Evolutionary conservation across 148 eudicot genomes (phyloP).

Genomic region (Dysphania ambrosioides): DNA sequence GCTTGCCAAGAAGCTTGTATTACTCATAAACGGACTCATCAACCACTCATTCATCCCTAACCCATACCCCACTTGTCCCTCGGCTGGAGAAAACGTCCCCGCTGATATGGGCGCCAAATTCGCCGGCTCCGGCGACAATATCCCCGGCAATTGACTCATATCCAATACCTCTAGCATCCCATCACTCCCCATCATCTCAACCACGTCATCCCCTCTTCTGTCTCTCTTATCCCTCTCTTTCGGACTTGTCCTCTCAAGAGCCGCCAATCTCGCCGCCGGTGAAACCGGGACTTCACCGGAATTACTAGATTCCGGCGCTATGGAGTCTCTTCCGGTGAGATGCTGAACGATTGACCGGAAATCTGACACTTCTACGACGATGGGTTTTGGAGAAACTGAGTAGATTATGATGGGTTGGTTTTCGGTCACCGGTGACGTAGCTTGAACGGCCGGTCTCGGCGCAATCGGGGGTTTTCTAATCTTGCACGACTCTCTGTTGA

Average conservation of each 20-base stretch:
- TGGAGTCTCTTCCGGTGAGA: conserved; percentile 49
- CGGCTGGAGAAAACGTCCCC: conserved; percentile 48
- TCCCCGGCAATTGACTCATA: conserved; percentile 37
- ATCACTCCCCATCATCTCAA: not conserved
- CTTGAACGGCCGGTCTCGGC: conserved; percentile 21
- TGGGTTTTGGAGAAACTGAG: conserved; percentile 70
- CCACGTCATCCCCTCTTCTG: not conserved
- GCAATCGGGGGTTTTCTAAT: conserved; percentile 56
- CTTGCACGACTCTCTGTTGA: conserved; percentile 59
- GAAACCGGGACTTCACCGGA: conserved; percentile 36
- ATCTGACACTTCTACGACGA: conserved; percentile 49
- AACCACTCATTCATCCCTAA: conserved; percentile 26
- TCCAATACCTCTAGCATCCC: conserved; percentile 16
- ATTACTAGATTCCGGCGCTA: not conserved
- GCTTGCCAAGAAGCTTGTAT: conserved; percentile 40
- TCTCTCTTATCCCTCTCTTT: conserved; percentile 29
- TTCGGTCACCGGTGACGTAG: not conserved
- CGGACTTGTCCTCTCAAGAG: conserved; percentile 58
- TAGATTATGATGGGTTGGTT: conserved; percentile 67
- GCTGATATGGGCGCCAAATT: too few relatives aligned
- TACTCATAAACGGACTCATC: conserved; percentile 39
- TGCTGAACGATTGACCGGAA: conserved; percentile 66
- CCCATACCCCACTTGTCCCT: not conserved
- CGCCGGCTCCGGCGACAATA: too few relatives aligned
- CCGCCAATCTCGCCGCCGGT: conserved; percentile 72